A percentile compares a stretch with the other conserved stretches of the same genome.
Conservation (phyloP, 2,329 filamentous ascomycete species). For the Penicillium sp. region DNA sequence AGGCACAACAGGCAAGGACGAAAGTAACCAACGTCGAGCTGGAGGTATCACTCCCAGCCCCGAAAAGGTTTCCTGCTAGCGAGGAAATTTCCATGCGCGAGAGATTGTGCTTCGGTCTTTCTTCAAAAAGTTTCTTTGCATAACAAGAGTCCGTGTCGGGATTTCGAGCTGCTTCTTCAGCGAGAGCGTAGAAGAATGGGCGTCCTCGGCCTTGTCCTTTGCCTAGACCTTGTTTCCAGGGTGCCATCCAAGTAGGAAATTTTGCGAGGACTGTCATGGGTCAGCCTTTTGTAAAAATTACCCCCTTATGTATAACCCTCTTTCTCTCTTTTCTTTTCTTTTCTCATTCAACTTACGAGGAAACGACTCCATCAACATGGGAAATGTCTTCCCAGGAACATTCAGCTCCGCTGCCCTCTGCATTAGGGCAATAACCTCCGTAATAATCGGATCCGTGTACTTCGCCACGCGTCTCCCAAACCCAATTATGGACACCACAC, state of each 20-base stretch:
- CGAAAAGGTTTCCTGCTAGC: conserved; percentile 50
- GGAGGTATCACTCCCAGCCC: conserved; percentile 36
- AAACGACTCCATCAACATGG: conserved; percentile 62
- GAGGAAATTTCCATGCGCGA: conserved; percentile 51
- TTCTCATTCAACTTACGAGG: conserved; percentile 35
- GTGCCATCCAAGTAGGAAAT: conserved; percentile 54
- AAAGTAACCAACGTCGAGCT: conserved; percentile 37
- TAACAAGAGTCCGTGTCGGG: conserved; percentile 47
- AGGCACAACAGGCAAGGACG: conserved; percentile 35
- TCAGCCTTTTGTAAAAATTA: neutral
- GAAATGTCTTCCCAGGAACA: conserved; percentile 59
- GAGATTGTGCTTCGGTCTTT: conserved; percentile 53
- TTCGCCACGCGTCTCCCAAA: conserved; percentile 46
- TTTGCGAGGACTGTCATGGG: conserved; percentile 43
- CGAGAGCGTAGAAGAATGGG: conserved; percentile 58
- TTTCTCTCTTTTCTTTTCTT: neutral
- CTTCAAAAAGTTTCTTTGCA: conserved; percentile 53
- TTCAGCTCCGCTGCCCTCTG: conserved; percentile 59
- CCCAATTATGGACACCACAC: conserved; percentile 47
- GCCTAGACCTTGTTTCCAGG: conserved; percentile 55
- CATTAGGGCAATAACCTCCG: conserved; percentile 64
- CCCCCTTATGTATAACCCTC: neutral
- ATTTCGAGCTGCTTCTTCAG: conserved; percentile 54
- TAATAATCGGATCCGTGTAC: conserved; percentile 61
- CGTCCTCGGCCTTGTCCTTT: conserved; percentile 51